Percentiles rank a stretch among this genome's conserved stretches.
phyloP scores from a whole-genome alignment of 805 yeast genomes.

The Cyberlindnera subsufficiens region DNA sequence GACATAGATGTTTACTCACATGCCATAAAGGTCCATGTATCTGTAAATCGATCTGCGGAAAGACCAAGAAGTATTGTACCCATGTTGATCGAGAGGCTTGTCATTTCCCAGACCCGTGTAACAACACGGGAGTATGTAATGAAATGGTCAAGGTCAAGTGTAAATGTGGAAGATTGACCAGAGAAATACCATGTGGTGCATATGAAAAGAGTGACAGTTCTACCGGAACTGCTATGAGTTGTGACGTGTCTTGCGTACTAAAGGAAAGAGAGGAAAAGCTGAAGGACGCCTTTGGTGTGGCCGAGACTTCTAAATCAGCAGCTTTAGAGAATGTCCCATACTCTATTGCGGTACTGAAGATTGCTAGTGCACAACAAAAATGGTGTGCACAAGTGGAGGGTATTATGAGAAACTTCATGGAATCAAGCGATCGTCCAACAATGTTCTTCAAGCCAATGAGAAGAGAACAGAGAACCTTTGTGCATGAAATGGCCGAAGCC shows the following conservation, averaged over 20 bases:
- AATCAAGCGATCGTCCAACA: conserved; percentile 29
- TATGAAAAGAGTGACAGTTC: conserved; percentile 27
- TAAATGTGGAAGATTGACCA: conserved; percentile 53
- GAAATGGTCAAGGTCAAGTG: conserved; percentile 49
- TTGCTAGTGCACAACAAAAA: conserved; percentile 36
- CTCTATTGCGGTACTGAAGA: conserved; percentile 17
- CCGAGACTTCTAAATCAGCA: conserved; percentile 3
- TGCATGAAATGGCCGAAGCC: conserved; percentile 60
- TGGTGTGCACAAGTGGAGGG: conserved; percentile 70
- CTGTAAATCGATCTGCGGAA: conserved; percentile 59
- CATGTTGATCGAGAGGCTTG: conserved; percentile 63
- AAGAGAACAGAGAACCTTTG: conserved; percentile 58
- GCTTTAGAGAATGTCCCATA: conserved; percentile 17
- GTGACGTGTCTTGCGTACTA: conserved; percentile 67
- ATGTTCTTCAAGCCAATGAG: conserved; percentile 73
- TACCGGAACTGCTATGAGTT: conserved; percentile 38
- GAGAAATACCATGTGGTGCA: conserved; percentile 52
- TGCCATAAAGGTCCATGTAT: conserved; percentile 63
- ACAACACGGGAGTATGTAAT: conserved; percentile 42
- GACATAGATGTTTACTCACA: conserved; percentile 44
- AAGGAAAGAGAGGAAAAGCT: conserved; percentile 55
- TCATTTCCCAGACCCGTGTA: conserved; percentile 52
- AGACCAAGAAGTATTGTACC: conserved; percentile 49
- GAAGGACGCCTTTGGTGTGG: conserved; percentile 52
- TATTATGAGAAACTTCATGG: conserved; percentile 43